Evolutionary conservation across 2,329 filamentous ascomycete genomes (phyloP), one percentile per base, ranked within the genome.

Genomic region (Fusarium tuaranense): DNA sequence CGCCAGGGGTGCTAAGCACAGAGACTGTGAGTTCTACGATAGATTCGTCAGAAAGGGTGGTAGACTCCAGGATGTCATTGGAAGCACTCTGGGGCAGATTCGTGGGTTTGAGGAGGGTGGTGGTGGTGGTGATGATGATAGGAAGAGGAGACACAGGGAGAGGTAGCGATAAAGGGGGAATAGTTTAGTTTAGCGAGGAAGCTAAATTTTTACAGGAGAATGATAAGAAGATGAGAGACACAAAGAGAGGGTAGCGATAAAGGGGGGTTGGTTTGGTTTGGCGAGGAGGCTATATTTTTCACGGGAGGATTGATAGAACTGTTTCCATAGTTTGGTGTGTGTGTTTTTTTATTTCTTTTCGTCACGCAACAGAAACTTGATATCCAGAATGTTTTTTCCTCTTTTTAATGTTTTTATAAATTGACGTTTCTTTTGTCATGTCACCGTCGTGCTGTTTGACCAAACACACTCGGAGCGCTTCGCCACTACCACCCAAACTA

Each of bases 11-110:
- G 65, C 77, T 7, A 64, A 69, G 16, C 77, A 78, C 27, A 58
- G 71, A 8, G 77, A 78, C 55, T 79, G 77, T 7, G 74, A 78
- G 63, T 78, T 78, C 38, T 78, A 78, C 34, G 76, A 79, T 38
- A 68, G 72, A 36, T 78, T 78, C 53, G 77, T 78, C 10, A 53
- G 76, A 22, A 77, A 76, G 67, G 77, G 77, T 3, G 77, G 77
- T 8, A 69, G 69, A 7, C 67, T 78, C 20, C 77, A 78, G 72
- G 77, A 79, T 22, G 70, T 67, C 22, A 78, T 78, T 5, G 77
- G 77, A 22, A 77, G 71, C 32, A 78, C 77, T 7, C 34, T 78
- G 16, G 77, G 77, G 0, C 73, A 78, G 51, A 78, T 78, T 20
- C 69, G 74, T 63, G 72, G 65, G 22, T 32, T 76, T 20, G 74